Evolutionary conservation across 768 basidiomycete genomes (phyloP), one percentile per base, ranked within the genome.

Genomic region (Cystobasidium tubakii): DNA sequence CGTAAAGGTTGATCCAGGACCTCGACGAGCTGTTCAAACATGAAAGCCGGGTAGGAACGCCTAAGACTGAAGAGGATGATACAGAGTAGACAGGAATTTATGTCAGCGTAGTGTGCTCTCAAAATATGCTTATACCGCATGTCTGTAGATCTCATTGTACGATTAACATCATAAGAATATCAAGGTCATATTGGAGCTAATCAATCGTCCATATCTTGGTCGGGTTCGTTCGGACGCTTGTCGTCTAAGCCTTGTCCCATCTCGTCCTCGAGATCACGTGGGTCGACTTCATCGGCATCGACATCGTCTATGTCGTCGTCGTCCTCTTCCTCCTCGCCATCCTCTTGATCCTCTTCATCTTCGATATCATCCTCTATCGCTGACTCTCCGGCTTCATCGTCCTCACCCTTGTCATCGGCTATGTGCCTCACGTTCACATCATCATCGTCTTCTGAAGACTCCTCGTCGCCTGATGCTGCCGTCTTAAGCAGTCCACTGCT

Each of bases 391-490:
- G 76, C 76, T 29, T 76, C 76, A 3, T 74, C 73, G 21, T 81
- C 81, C 36, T 85, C 86, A 29, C 88, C 87, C 25, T 85, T 84
- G 55, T 86, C 86, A 0, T 74, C 73, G 39, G 84, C 83, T 54
- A 88, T 84, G 17, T 84, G 86, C 77, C 92, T 88, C 0, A 86
- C 88, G 1, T 62, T 62, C 21, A 7, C 29, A n/a, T 73, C 62
- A 10, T 88, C 83, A 50, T 88, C 87, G 15, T 86, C 84, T 78
- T 86, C 85, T 0, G 83, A 81, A 4, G 84, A 84, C 77, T 92
- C 89, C 17, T 62, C 62, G 76, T 77, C 53, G 76, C 62, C 17
- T 84, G 83, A 9, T 87, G 79, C 17, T 86, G 77, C 21, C 79
- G 78, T n/a, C 78, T 76, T 17, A 82, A 83, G 33, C 86, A 84